Conservation (phyloP, 345 rosid species). For the Populus deltoides region DNA sequence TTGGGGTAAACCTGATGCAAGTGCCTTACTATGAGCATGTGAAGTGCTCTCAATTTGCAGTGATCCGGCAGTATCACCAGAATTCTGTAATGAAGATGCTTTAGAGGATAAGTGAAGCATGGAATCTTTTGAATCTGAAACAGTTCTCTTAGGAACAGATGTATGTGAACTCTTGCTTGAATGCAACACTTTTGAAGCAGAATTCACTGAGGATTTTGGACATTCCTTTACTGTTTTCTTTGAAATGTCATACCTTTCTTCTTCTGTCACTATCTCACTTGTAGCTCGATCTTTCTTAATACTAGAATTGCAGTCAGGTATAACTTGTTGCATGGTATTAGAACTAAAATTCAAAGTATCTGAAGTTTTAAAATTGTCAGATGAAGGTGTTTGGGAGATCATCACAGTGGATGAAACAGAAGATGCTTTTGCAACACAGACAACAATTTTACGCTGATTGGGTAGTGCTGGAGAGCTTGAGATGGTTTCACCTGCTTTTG, state of each 20-base stretch:
- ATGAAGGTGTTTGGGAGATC: slow-evolving; percentile 37
- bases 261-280: slow-evolving; percentile 41
- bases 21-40: slow-evolving; percentile 38
- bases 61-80: slow-evolving; percentile 45
- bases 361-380: slow-evolving; percentile 41
- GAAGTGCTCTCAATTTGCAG: slow-evolving; percentile 38
- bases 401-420: slow-evolving; percentile 32
- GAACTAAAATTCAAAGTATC: slow-evolving; percentile 43
- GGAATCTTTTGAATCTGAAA: slow-evolving; percentile 53
- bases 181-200: slow-evolving; percentile 41
- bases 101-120: slow-evolving; percentile 42
- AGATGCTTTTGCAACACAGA: slow-evolving; percentile 49
- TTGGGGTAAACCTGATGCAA: slow-evolving; percentile 42
- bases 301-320: slow-evolving; percentile 32
- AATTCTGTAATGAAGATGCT: slow-evolving; percentile 45
- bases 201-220: slow-evolving; percentile 35
- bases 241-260: slow-evolving; percentile 37
- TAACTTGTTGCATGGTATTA: slow-evolving; percentile 35
- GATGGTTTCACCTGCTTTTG: slow-evolving; percentile 36
- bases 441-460: slow-evolving; percentile 39
- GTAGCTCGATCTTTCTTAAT: slow-evolving; percentile 46
- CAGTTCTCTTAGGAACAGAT: slow-evolving; percentile 46
- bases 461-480: slow-evolving; percentile 31
- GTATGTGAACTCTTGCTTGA: slow-evolving; percentile 55
- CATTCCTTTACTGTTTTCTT: slow-evolving; percentile 48